phyloP scores from a whole-genome alignment of 495 filamentous ascomycete species.

The Aspergillus incahuasiensis region DNA sequence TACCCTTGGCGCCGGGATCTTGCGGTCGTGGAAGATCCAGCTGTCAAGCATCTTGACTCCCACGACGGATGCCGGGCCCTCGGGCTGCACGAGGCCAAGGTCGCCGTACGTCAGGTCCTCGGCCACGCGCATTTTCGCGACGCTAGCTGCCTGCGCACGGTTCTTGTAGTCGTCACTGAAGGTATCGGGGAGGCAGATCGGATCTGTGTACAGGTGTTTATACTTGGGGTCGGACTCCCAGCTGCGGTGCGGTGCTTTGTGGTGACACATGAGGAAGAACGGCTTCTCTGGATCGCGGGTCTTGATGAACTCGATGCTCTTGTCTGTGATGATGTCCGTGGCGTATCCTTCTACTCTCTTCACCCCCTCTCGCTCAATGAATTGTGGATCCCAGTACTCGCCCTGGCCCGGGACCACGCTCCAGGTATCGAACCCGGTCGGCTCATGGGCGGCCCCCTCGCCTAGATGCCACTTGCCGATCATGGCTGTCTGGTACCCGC shows the following conservation, averaged over 20 bases:
- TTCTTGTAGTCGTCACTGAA: no score
- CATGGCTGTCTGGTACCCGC: conserved; percentile 42
- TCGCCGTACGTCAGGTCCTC: conserved; percentile 41
- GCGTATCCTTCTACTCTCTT: conserved; percentile 29
- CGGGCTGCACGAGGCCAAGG: conserved; percentile 39
- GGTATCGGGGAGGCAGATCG: no score
- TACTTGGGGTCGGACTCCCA: conserved; percentile 42
- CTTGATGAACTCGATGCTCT: conserved; percentile 34
- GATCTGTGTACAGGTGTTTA: conserved; percentile 26
- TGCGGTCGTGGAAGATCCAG: conserved; percentile 13
- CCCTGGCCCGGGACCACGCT: conserved; percentile 37
- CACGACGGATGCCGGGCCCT: conserved; percentile 25
- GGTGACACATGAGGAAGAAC: conserved; percentile 47
- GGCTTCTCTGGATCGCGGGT: conserved; percentile 19
- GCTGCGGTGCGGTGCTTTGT: conserved; percentile 42
- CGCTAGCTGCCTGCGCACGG: conserved; percentile 34
- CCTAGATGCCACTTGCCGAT: conserved; percentile 44
- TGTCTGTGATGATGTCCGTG: conserved; percentile 17
- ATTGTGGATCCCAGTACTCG: conserved; percentile 37
- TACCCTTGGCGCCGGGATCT: conserved; percentile 25
- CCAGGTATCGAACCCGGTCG: conserved; percentile 43
- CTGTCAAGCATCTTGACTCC: conserved; percentile 28
- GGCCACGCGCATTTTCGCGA: conserved; percentile 39
- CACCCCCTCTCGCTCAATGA: conserved; percentile 26
- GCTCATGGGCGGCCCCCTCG: conserved; percentile 35